Percentiles rank a stretch among this genome's conserved stretches.
Conservation (phyloP, 495 filamentous ascomycete genomes). For the Aspergillus affinis region DNA sequence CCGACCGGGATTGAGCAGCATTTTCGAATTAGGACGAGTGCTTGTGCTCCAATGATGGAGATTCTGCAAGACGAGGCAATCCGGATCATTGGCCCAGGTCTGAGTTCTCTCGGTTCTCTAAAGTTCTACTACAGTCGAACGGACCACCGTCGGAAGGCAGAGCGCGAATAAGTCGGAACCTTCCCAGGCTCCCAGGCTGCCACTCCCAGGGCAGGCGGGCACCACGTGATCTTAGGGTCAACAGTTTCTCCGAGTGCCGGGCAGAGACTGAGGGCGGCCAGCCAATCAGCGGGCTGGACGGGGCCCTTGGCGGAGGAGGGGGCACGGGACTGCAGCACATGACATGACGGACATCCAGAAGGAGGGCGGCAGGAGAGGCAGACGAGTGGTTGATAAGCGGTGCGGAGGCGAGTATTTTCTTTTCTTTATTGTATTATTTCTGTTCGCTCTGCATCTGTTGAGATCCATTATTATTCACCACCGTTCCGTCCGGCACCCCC, state of each 20-base stretch:
- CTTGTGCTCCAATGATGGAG: conserved; percentile 6
- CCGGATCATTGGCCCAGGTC: no score
- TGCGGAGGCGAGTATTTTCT: neutral
- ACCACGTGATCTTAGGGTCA: conserved; percentile 31
- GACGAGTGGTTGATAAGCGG: conserved; percentile 1
- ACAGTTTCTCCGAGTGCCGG: conserved; percentile 21
- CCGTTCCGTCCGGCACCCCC: conserved; percentile 1
- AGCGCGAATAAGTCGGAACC: neutral
- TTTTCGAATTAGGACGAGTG: neutral
- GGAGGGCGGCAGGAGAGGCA: conserved; percentile 10
- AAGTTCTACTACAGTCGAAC: no score
- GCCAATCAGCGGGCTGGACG: conserved; percentile 32
- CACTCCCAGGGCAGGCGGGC: neutral
- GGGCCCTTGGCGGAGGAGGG: conserved; percentile 28
- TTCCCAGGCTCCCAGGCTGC: neutral
- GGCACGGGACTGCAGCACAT: conserved; percentile 49
- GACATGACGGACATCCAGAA: conserved; percentile 25
- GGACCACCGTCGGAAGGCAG: conserved; percentile 4
- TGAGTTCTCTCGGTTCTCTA: no score
- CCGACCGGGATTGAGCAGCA: conserved; percentile 17
- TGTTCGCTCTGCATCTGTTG: no score
- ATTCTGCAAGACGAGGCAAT: conserved; percentile 3
- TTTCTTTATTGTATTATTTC: no score
- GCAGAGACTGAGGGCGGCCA: conserved; percentile 4
- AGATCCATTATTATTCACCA: no score